Conservation (phyloP, 2,329 filamentous ascomycete genomes). For the Aureobasidium zeae region DNA sequence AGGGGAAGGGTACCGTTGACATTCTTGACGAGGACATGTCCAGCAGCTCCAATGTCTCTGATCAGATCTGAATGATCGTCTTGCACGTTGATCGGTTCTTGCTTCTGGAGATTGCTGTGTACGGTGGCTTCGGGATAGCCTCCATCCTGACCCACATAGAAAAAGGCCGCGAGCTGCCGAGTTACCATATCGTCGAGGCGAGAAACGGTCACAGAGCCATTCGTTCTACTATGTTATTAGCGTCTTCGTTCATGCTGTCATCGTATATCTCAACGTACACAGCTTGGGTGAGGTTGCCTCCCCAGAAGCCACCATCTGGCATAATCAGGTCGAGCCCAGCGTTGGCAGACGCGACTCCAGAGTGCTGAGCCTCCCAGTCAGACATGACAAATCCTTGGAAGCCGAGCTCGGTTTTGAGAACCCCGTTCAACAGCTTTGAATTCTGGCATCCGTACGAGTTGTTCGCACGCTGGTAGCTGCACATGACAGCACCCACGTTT, state of each 20-base stretch:
- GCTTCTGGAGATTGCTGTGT: constrained; percentile 35
- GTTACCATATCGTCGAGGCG: constrained; percentile 53
- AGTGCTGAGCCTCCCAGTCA: constrained; percentile 56
- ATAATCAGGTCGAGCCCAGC: constrained; percentile 58
- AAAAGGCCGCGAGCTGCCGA: constrained; percentile 43
- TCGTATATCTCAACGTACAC: no score
- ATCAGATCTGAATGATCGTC: constrained; percentile 44
- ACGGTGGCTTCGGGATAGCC: constrained; percentile 50
- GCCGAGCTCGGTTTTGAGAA: constrained; percentile 63
- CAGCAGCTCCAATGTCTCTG: constrained; percentile 45
- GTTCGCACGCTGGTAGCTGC: constrained; percentile 45
- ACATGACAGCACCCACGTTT: constrained; percentile 28
- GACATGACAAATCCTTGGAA: constrained; percentile 62
- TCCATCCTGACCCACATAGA: constrained; percentile 49
- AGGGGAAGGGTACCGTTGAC: constrained; percentile 47
- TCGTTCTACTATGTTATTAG: no score
- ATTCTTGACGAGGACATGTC: constrained; percentile 55
- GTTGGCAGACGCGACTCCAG: constrained; percentile 50
- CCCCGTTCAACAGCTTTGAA: constrained; percentile 55
- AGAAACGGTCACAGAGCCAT: constrained; percentile 40
- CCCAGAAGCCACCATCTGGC: constrained; percentile 37
- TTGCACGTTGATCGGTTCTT: constrained; percentile 22
- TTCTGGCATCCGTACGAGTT: constrained; percentile 52
- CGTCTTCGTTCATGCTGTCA: no score
- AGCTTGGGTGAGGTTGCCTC: constrained; percentile 37